Base-by-base conservation (phyloP, 129 eudicot genomes). In the Flaveria sonorensis region DNA sequence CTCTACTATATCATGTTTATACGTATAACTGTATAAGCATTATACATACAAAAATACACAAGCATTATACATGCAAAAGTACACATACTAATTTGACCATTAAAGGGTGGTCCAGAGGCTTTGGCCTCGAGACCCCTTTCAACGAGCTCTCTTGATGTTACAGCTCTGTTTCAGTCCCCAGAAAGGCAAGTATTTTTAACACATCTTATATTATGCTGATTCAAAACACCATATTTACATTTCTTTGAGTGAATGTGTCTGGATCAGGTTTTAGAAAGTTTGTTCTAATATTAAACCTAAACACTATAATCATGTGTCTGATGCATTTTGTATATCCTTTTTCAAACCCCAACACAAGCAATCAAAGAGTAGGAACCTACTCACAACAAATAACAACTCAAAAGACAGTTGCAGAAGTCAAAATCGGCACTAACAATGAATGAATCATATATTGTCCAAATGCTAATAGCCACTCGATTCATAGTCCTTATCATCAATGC, bases 391-490 rank as follows among this genome's bases (percentile, higher is more conserved):
- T 73, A 73, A 80, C 84, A 26, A 26, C 80, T 67, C 75, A 1
- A 78, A 78, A 70, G 72, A 43, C 51, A 28, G 53, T 26, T 19
- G 16, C 10, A 79, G 47, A 66, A 8, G 77, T 74, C 80, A 81
- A 74, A 81, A 81, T 67, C 71, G 80, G 75, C 71, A 74, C 84
- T 53, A 81, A 67, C 70, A 81, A 81, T 47, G 72, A 46, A 39
- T 40, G 71, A 64, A 46, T 12, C 70, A 70, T 59, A 15, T 70
- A 47, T 57, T 43, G 61, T 63, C 79, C 69, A 68, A 63, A 43
- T 19, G 24, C 74, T 67, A 67, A 67, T 60, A 74, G 59, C 70
- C 59, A 73, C 77, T 42, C 39, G 12, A n/a, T 57, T 45, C 36
- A n/a, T 46, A 28, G 52, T 57, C 68, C 77, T 61, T 74, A 1